Evolutionary conservation across 2,329 filamentous ascomycete genomes (phyloP), one percentile per base, ranked within the genome.

Genomic region (Cladophialophora carrionii): DNA sequence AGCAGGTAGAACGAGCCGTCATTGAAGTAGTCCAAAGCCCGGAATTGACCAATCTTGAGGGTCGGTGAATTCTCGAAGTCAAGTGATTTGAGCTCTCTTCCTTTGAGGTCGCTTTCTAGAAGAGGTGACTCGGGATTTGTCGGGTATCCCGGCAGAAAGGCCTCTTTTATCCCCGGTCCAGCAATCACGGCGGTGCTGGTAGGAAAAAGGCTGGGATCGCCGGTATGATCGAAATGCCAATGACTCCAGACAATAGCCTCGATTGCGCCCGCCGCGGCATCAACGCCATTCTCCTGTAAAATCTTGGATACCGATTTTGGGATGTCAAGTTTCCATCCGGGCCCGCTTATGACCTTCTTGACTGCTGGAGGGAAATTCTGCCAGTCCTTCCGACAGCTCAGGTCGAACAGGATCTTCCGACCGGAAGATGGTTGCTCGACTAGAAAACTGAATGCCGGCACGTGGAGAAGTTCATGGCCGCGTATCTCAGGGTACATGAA

Each of bases 111-210:
- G n/a, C 68, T 75, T 46, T 79, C 76, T 2, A 74, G 70, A 0
- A 81, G 70, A 0, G 71, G 68, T 0, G 75, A 75, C 0, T 78
- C 68, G 2, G 74, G 72, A 24, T 78, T 76, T 1, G 70, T 63
- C 0, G 84, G 84, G 57, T 77, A 82, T 0, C 81, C 83, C 0
- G 84, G 84, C 2, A 81, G 70, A 69, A 82, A 78, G 0, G 72
- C 73, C 2, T 78, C 66, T 55, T 79, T 81, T 71, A 85, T 82
- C 0, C 84, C 84, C 0, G 83, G 80, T 0, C 84, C 85, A 4
- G 86, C 83, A 31, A 86, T 70, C 0, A 87, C 69, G 9, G 80
- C 77, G 0, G 82, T 83, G 1, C 69, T 73, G 0, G 69, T 0
- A 0, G 82, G 81, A 49, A 86, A 86, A 0, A 72, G 74, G 0